phyloP scores from a whole-genome alignment of 495 filamentous ascomycete species.

The Penicillium robsamsonii region DNA sequence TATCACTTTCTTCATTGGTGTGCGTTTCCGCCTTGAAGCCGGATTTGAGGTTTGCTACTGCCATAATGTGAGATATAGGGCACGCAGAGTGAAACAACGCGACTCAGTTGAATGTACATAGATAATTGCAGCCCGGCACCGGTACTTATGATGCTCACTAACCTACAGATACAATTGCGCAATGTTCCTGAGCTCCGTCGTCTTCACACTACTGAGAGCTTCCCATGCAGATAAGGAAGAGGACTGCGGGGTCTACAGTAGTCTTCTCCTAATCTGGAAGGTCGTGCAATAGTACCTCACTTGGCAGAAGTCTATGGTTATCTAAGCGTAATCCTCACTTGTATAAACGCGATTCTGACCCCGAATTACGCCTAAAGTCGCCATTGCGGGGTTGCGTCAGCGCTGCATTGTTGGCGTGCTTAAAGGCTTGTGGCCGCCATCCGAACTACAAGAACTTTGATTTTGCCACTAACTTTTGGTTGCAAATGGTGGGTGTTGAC shows the following conservation, averaged over 20 bases:
- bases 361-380: slow-evolving; percentile 17
- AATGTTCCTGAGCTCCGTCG: slow-evolving; percentile 13
- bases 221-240: neutral
- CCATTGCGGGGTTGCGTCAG: slow-evolving; percentile 19
- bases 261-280: neutral
- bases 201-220: neutral
- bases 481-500: neutral
- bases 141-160: neutral
- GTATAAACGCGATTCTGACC: neutral
- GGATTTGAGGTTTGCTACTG: neutral
- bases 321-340: neutral
- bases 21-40: neutral
- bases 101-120: neutral
- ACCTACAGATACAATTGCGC: slow-evolving; percentile 7
- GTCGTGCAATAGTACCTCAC: neutral
- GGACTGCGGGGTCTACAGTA: neutral
- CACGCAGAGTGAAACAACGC: neutral
- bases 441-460: neutral
- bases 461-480: neutral
- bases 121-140: neutral
- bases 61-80: neutral
- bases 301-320: neutral
- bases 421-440: neutral
- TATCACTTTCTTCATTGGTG: slow-evolving; percentile 1
- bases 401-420: slow-evolving; percentile 30